Conservation (phyloP, 78 protist genomes). For the slime mould (Dictyostelium discoideum) region DNA sequence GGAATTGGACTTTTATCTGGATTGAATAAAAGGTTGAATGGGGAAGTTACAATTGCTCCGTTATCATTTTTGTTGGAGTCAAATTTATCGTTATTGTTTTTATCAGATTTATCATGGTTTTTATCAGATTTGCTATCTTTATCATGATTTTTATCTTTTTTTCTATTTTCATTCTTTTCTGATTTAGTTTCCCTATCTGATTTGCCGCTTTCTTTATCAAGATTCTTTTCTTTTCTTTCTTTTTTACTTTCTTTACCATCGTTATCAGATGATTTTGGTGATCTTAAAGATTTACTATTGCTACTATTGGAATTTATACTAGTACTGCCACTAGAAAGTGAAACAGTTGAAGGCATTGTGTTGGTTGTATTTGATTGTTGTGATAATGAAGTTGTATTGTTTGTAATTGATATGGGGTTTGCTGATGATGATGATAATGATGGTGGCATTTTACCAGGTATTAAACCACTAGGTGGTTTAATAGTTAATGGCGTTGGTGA, state of each 20-base stretch:
- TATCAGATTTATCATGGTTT: background rate
- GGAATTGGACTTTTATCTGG: constrained; percentile 74
- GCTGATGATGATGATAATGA: background rate
- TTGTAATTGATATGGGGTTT: background rate
- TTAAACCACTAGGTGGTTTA: background rate
- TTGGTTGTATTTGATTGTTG: background rate
- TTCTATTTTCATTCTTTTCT: background rate
- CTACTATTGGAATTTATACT: background rate
- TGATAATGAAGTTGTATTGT: background rate
- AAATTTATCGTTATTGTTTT: background rate
- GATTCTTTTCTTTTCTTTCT: background rate
- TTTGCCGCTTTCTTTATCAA: background rate
- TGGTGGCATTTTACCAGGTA: background rate
- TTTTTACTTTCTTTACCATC: background rate
- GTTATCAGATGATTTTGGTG: background rate
- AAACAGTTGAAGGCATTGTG: background rate
- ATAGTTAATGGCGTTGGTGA: background rate
- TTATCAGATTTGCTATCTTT: background rate
- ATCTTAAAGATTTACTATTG: background rate
- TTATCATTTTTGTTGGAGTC: background rate
- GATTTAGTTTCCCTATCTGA: background rate
- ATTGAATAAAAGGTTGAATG: constrained; percentile 57
- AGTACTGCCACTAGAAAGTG: background rate
- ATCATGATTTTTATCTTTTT: background rate
- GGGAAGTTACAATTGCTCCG: background rate